Conservation (phyloP, 2,329 filamentous ascomycete species). For the Exophiala sp. region DNA sequence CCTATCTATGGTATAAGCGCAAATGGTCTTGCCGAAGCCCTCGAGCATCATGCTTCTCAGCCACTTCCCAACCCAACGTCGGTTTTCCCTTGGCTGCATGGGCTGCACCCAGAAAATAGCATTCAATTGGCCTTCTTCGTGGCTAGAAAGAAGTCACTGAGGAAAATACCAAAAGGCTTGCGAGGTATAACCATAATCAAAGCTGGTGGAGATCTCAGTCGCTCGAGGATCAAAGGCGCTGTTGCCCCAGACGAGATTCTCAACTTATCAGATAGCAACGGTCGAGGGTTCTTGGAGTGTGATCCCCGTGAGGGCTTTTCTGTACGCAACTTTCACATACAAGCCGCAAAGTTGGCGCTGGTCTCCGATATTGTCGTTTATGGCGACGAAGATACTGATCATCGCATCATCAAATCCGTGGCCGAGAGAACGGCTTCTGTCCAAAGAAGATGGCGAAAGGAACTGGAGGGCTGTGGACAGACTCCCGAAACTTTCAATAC, state of each 20-base stretch:
- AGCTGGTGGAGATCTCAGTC: constrained; percentile 72
- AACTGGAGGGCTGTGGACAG: constrained; percentile 56
- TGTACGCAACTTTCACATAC: constrained; percentile 95
- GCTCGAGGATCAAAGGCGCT: constrained; percentile 78
- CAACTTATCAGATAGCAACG: constrained; percentile 45
- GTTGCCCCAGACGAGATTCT: constrained; percentile 79
- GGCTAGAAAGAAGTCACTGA: constrained; percentile 66
- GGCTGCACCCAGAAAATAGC: constrained; percentile 81
- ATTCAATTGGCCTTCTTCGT: constrained; percentile 88
- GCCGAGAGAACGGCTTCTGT: constrained; percentile 67
- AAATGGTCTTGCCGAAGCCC: constrained; percentile 63
- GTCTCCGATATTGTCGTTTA: constrained; percentile 93
- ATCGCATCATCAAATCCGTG: constrained; percentile 62
- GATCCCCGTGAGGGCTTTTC: constrained; percentile 91
- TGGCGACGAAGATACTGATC: constrained; percentile 64
- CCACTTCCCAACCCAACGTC: constrained; percentile 78
- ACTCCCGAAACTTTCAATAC: constrained; percentile 72
- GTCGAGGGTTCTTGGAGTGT: constrained; percentile 69
- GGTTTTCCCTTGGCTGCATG: constrained; percentile 96
- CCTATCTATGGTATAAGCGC: constrained; percentile 71
- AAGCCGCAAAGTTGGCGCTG: constrained; percentile 80
- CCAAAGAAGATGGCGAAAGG: constrained; percentile 70
- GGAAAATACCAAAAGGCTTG: constrained; percentile 70
- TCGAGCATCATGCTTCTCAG: constrained; percentile 73
- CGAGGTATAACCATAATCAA: constrained; percentile 84